These are phyloP conservation scores for Epichloe scottii DNA, from an alignment of 2,329 filamentous ascomycete species.

Conservation along the genomic window DNA sequence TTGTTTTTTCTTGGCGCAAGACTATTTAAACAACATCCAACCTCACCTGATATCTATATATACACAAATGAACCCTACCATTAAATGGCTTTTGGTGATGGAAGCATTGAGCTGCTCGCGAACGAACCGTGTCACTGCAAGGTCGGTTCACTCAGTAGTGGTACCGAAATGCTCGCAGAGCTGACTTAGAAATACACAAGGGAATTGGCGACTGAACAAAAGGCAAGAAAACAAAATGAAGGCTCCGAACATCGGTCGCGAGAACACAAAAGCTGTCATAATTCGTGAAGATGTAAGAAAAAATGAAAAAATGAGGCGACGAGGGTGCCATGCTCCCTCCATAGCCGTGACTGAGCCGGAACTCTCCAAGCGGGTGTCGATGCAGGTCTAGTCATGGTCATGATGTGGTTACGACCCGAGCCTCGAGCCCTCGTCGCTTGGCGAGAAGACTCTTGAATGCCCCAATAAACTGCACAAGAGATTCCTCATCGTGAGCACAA, in stretches of 20 bases:
- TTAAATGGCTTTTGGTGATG: background rate
- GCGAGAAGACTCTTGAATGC: constrained; percentile 78
- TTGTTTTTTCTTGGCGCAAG: background rate
- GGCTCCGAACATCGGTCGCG: background rate
- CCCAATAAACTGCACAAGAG: constrained; percentile 71
- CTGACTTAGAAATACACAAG: background rate
- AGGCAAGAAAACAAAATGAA: background rate
- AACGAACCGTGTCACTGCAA: background rate
- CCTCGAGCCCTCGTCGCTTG: constrained; percentile 52
- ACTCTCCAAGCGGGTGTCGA: background rate
- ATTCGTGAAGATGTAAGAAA: background rate
- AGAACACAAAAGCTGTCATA: background rate
- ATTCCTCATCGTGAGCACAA: constrained; percentile 68
- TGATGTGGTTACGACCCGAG: constrained; percentile 28
- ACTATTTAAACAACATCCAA: background rate
- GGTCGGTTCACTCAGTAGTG: background rate
- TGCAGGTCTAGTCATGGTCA: background rate
- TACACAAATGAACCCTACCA: background rate
- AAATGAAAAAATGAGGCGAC: background rate
- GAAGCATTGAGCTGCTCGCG: background rate
- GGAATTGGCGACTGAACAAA: background rate
- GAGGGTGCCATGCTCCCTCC: background rate
- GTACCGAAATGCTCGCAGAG: background rate
- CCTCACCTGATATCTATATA: background rate
- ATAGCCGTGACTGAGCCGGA: background rate